A percentile compares a stretch with the other conserved stretches of the same genome.
phyloP scores from a whole-genome alignment of 2,329 filamentous ascomycete genomes.

The Phoma sp. region DNA sequence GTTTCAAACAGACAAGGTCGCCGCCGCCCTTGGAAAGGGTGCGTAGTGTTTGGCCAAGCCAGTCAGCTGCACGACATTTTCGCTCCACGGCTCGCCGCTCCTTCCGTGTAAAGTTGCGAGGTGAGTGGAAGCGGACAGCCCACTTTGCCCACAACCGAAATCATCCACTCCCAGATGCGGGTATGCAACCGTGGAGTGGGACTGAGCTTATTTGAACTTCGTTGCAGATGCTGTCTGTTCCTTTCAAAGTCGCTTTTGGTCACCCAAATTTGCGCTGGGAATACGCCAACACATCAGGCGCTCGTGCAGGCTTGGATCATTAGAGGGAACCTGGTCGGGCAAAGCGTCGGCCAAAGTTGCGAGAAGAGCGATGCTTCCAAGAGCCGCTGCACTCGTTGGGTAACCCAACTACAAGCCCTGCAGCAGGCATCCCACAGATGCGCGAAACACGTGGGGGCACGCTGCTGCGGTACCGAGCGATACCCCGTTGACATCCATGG shows the following conservation, averaged over 20 bases:
- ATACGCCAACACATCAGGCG: constrained; percentile 10
- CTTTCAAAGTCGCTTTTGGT: constrained; percentile 3
- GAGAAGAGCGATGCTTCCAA: constrained; percentile 9
- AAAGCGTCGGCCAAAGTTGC: constrained; percentile 15
- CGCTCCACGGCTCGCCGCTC: constrained; percentile 29
- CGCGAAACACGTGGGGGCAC: constrained; percentile 35
- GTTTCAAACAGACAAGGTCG: constrained; percentile 23
- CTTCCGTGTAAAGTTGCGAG: constrained; percentile 28
- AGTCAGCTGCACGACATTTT: constrained; percentile 36
- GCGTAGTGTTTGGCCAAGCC: constrained; percentile 16
- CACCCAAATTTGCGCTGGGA: not conserved
- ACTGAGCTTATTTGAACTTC: constrained; percentile 44
- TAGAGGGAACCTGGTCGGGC: constrained; percentile 3
- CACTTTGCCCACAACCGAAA: constrained; percentile 33
- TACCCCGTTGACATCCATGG: constrained; percentile 3
- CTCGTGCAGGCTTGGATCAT: constrained; percentile 10
- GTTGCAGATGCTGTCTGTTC: constrained; percentile 13
- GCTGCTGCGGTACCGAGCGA: constrained; percentile 4
- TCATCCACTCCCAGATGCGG: constrained; percentile 33
- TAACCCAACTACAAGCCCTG: constrained; percentile 9
- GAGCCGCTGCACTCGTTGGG: constrained; percentile 13
- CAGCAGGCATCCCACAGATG: constrained; percentile 19
- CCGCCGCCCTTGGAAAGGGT: constrained; percentile 17
- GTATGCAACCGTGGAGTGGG: constrained; percentile 38
- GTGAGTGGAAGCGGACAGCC: constrained; percentile 29